Evolutionary conservation across 2,329 filamentous ascomycete genomes (phyloP).

Genomic region (Nannizziopsis arthrosporioides): DNA sequence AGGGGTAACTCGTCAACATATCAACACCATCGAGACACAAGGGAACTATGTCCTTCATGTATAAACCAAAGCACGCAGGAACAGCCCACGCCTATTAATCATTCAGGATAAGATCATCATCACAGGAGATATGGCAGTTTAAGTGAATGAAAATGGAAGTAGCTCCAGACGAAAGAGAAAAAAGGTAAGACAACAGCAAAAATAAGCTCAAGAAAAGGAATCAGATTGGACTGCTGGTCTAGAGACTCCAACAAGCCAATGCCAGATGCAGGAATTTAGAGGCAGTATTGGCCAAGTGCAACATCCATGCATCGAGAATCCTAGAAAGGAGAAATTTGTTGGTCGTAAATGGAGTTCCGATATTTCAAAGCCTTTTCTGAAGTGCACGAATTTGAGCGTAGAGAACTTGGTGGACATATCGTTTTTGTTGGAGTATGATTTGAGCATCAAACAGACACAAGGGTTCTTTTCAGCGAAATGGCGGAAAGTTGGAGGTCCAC

Average conservation of each 20-base stretch:
- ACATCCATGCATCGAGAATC: slow-evolving; percentile 19
- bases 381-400: not conserved
- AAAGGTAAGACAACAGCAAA: slow-evolving; percentile 15
- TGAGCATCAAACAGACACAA: not conserved
- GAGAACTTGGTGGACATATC: slow-evolving; percentile 5
- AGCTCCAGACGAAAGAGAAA: slow-evolving; percentile 16
- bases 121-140: slow-evolving; percentile 22
- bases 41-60: slow-evolving; percentile 13
- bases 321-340: slow-evolving; percentile 17
- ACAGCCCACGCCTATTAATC: slow-evolving; percentile 18
- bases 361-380: slow-evolving; percentile 9
- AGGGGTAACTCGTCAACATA: slow-evolving; percentile 3
- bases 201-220: slow-evolving; percentile 17
- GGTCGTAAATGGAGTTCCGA: slow-evolving; percentile 18
- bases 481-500: slow-evolving; percentile 29
- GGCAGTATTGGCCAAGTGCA: slow-evolving; percentile 16
- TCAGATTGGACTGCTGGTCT: slow-evolving; percentile 16
- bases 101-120: slow-evolving; percentile 20
- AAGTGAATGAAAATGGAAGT: slow-evolving; percentile 21
- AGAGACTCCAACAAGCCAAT: slow-evolving; percentile 18
- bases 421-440: not conserved
- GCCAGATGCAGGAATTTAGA: slow-evolving; percentile 19
- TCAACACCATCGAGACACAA: slow-evolving; percentile 11
- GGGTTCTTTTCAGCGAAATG: slow-evolving; percentile 24
- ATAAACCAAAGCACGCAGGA: slow-evolving; percentile 23